phyloP scores from a whole-genome alignment of 352 stramenopile genomes.

The Pythium utonaiense region DNA sequence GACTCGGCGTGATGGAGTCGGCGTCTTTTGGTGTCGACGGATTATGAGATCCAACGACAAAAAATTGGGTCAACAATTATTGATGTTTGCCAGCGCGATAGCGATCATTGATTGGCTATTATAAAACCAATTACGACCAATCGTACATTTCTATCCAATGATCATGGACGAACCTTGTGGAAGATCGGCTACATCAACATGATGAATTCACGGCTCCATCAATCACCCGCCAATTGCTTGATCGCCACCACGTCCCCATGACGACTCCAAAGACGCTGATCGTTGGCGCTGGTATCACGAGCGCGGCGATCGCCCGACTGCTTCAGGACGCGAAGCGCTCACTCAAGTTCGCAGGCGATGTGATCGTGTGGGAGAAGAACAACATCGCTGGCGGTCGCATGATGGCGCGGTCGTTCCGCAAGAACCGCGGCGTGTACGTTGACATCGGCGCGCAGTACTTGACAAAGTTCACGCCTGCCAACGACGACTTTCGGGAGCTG shows the following conservation, averaged over 20 bases:
- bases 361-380: conserved; percentile 71
- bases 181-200: conserved; percentile 3
- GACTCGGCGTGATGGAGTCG: too few relatives aligned
- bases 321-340: conserved; percentile 35
- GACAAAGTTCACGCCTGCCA: conserved; percentile 42
- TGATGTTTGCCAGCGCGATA: too few relatives aligned
- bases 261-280: conserved; percentile 42
- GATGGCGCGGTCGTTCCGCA: conserved; percentile 64
- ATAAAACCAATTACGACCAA: neutral
- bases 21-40: too few relatives aligned
- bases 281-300: conserved; percentile 60
- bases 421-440: conserved; percentile 50
- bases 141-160: neutral
- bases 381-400: conserved; percentile 60
- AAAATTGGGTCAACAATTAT: too few relatives aligned
- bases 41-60: too few relatives aligned
- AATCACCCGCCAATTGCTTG: neutral
- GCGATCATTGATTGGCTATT: neutral
- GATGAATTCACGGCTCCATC: neutral
- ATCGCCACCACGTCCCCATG: conserved; percentile 7
- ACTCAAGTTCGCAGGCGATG: conserved; percentile 20
- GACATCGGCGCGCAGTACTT: conserved; percentile 73
- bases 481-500: conserved; percentile 51
- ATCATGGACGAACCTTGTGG: neutral
- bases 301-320: conserved; percentile 45